Evolutionary conservation across 208 protist species (phyloP).

Genomic region (Leishmania lainsoni): DNA sequence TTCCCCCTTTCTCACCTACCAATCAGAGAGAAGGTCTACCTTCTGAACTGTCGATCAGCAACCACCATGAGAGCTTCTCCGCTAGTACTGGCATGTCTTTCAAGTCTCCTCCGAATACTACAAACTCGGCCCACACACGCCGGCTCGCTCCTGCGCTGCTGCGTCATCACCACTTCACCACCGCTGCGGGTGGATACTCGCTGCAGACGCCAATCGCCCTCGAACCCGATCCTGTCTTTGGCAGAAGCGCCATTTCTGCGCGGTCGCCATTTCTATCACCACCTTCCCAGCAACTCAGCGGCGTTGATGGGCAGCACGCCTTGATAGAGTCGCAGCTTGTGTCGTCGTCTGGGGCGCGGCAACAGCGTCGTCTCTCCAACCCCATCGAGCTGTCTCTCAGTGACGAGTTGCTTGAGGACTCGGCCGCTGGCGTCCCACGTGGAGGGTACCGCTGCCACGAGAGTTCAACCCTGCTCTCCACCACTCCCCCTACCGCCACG

Average conservation of each 20-base stretch:
- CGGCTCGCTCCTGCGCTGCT: conserved; percentile 8
- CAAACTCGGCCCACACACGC: not conserved
- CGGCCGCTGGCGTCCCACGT: not conserved
- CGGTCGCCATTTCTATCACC: not conserved
- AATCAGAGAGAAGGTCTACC: not conserved
- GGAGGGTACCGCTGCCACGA: conserved; percentile 10
- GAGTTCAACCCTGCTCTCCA: not conserved
- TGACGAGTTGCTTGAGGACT: conserved; percentile 5
- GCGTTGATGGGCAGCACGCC: not conserved
- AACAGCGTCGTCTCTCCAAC: conserved; percentile 29
- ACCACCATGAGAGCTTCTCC: not conserved
- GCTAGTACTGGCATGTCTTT: not conserved
- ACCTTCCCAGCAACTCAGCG: not conserved
- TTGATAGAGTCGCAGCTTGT: not conserved
- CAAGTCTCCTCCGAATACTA: too few species aligned
- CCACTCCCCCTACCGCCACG: not conserved
- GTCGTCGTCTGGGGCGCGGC: not conserved
- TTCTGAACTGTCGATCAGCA: not conserved
- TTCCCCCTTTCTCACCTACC: not conserved
- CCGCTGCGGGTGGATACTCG: not conserved
- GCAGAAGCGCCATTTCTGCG: not conserved
- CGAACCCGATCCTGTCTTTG: not conserved
- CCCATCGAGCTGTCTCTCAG: conserved; percentile 15
- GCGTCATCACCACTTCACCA: conserved; percentile 1
- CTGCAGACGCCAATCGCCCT: not conserved